These are phyloP conservation scores for Verticillium dahliae DNA, from an alignment of 2,329 filamentous ascomycete genomes.

Conservation along the genomic window DNA sequence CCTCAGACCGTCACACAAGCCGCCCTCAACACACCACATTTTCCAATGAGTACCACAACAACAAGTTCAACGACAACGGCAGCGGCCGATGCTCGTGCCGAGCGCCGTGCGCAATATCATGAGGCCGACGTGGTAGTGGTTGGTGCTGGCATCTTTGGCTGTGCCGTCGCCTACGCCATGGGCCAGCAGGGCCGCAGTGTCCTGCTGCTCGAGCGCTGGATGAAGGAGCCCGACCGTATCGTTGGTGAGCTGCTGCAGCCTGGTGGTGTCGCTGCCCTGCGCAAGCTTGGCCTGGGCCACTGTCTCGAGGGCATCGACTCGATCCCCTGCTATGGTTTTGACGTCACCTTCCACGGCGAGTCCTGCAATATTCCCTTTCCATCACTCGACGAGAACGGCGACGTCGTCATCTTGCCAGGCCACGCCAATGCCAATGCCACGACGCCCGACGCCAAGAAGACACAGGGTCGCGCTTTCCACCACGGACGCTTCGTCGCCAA, in stretches of 20 bases:
- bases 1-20: not conserved
- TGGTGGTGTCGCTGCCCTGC: conserved; percentile 75
- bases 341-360: conserved; percentile 74
- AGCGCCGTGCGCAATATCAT: conserved; percentile 47
- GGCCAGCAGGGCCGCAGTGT: conserved; percentile 88
- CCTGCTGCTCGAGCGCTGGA: conserved; percentile 77
- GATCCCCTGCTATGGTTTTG: conserved; percentile 76
- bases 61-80: conserved; percentile 12
- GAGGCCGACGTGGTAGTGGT: conserved; percentile 84
- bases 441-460: conserved; percentile 14
- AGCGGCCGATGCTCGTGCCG: conserved; percentile 31
- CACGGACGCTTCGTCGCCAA: conserved; percentile 89
- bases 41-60: conserved; percentile 22
- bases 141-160: conserved; percentile 85
- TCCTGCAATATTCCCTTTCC: conserved; percentile 77
- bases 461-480: conserved; percentile 79
- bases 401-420: conserved; percentile 21
- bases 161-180: conserved; percentile 75
- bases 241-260: conserved; percentile 94
- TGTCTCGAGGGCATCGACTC: conserved; percentile 88
- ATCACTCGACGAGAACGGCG: conserved; percentile 42
- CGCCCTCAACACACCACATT: not conserved
- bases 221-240: conserved; percentile 92
- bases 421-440: conserved; percentile 6
- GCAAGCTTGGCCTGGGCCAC: conserved; percentile 70